Base-by-base conservation (phyloP, 148 eudicot species). In the Camellia sinensis region DNA sequence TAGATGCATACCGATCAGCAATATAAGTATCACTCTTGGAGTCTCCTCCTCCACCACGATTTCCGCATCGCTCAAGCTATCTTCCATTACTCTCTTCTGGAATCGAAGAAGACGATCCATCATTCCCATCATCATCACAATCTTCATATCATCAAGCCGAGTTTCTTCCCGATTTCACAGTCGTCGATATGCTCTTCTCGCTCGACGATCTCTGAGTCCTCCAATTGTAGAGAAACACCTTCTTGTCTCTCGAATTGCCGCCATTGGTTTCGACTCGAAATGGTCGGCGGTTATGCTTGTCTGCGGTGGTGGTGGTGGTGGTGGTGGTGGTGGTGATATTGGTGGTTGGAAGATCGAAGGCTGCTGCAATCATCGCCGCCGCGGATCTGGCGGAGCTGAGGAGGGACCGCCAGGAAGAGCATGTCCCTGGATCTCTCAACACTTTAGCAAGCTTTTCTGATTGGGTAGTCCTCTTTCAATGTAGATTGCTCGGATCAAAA, bases 381-480 rank as follows among this genome's bases (percentile, higher is more conserved):
- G 76, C 85, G 85, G 99, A 96, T 92, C 97, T 91, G 78, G 91
- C 85, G 45, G 95, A 87, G 78, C 83, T 89, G 59, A 91, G 86
- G 10, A 95, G 98, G 11, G 98, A 93, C 84, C 91, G 87, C 97
- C 95, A 93, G 56, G 98, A 81, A 6, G 99, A 92, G 69, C 91
- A 88, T 40, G 99, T 96, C 54, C 99, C 99, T 63, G 99, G 99
- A 84, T 96, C 99, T 74, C 94, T 88, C 73, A 96, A 74, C 14
- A 85, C 92, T 52, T 91, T 76, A 10, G 99, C 88, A 9, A n/a
- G 99, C 97, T 81, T 91, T 96, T 9, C 92, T 85, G 67, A 96
- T 96, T 87, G 92, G 99, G n/a, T 71, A 96, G 78, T 78, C 94
- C 99, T 92, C 91, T 91, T 93, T 92, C 94, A 89, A 85, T 96